Base-by-base conservation (phyloP, 106 monocot species). In the Agapanthus africanus region DNA sequence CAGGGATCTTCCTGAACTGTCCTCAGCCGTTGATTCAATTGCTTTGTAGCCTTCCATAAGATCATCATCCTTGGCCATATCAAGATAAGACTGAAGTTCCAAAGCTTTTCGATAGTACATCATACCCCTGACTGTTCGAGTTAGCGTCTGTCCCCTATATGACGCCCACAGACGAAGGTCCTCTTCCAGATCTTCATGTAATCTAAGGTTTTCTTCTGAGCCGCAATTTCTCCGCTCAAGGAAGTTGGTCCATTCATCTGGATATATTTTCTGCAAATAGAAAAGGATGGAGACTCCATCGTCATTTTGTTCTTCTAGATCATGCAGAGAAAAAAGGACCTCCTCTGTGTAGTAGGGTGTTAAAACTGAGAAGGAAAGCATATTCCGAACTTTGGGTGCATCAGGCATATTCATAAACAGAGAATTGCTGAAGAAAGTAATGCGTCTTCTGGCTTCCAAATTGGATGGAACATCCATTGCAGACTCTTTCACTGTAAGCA, bases 231-330 rank as follows among this genome's bases (percentile, higher is more conserved):
- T 52, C 6, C 83, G 71, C 56, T 90, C 86, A 46, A 86, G 71
- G 67, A 90, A 90, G 60, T 90, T 86, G 37, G 64, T 83, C 90
- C 90, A 90, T 69, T 90, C 90, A 79, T 90, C 90, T 86, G 70
- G 13, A 82, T 86, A 91, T 19, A 95, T 95, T 59, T 95, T 95
- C 56, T 91, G 95, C 66, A 95, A 71, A 59, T 95, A 95, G 59
- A 91, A 95, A 59, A 91, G 81, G 51, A 86, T 95, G 71, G 95
- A 95, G 73, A 95, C 95, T 63, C 91, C 88, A 80, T 95, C 95
- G 57, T 95, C 95, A 79, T 95, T 95, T 66, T 37, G 59, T 51
- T 82, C 82, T 30, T 86, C 72, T 23, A 95, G 84, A 41, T 84
- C 68, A 26, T 62, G 23, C 22, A 72, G 44, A 57, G 91, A 88